Base-by-base conservation (phyloP, 2,329 filamentous ascomycete genomes). In the Aschersonia sp. region DNA sequence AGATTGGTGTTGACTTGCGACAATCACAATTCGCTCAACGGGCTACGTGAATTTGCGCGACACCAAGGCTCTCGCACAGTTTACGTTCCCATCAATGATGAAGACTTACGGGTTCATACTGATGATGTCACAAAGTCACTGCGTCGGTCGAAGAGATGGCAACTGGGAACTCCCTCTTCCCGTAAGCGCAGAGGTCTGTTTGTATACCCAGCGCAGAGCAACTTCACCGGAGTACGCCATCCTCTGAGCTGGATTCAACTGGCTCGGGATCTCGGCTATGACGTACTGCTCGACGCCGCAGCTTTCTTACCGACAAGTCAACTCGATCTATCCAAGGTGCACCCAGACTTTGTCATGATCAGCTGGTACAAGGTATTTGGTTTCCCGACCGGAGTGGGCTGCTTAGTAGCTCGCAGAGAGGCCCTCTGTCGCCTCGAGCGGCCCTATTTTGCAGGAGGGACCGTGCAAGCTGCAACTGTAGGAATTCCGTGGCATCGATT, bases 121-220 rank as follows among this genome's bases (percentile, higher is more conserved):
- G 44, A 48, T 0, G 54, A 51, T 5, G 51, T 68, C 0, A 45
- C 53, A 3, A 38, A 51, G 2, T 56, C 58, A 0, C 55, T 67
- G 12, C 45, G 55, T n/a, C 47, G 43, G 9, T 32, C 20, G 30
- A 44, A 31, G 12, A 7, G n/a, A 38, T 45, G 30, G 45, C 41
- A n/a, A 10, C 42, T 47, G 10, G 12, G 5, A 5, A 32, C 30
- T 9, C 28, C 30, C n/a, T 44, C 43, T n/a, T 12, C 28, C 4
- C 20, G 35, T 10, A 43, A 29, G 12, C 9, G 30, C 9, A 12
- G 51, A 20, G 64, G 65, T 5, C 56, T 71, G 20, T 69, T 72
- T 50, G 68, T 67, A 3, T 72, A 68, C 53, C 69, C 68, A 3
- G 69, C 67, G 0, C 69, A 71, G 53, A 68, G 65, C 51, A 72